Percentiles rank a stretch among this genome's conserved stretches.
phyloP scores from a whole-genome alignment of 2,329 filamentous ascomycete species.

The Saccharata proteae region DNA sequence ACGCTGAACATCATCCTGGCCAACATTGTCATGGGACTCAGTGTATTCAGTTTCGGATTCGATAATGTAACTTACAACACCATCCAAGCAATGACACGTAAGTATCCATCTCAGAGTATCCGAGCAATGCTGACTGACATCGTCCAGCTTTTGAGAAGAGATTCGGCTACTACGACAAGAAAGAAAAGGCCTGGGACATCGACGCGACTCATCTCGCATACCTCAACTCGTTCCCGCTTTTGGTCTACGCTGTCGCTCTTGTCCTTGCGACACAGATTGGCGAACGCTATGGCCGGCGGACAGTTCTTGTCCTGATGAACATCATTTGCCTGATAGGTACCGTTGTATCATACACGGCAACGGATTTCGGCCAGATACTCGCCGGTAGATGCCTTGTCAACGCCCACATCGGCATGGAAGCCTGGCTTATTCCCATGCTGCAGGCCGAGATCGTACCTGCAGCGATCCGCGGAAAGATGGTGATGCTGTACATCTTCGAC shows the following conservation, averaged over 20 bases:
- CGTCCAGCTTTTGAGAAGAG: not conserved
- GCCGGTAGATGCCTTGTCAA: constrained; percentile 12
- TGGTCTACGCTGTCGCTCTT: not conserved
- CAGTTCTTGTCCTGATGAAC: constrained; percentile 1
- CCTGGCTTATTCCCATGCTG: constrained; percentile 12
- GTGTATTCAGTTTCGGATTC: constrained; percentile 4
- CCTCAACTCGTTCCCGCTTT: constrained; percentile 1
- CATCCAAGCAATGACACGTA: constrained; percentile 6
- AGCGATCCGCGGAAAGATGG: constrained; percentile 8
- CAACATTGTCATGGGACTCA: constrained; percentile 2
- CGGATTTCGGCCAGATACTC: constrained; percentile 9
- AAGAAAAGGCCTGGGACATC: not conserved
- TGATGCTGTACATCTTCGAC: constrained; percentile 8
- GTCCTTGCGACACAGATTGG: constrained; percentile 1
- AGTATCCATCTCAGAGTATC: not conserved
- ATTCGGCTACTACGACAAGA: not conserved
- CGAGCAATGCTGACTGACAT: not conserved
- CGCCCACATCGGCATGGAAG: constrained; percentile 12
- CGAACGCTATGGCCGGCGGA: constrained; percentile 1
- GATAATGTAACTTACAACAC: constrained; percentile 3
- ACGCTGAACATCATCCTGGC: not conserved
- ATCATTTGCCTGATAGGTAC: constrained; percentile 8
- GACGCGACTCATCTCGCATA: constrained; percentile 1
- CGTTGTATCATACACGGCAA: constrained; percentile 10
- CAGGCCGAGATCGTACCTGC: constrained; percentile 12